Percentiles rank a stretch among this genome's conserved stretches.
Conservation (phyloP, 768 basidiomycete species). For the Suillus variegatus region DNA sequence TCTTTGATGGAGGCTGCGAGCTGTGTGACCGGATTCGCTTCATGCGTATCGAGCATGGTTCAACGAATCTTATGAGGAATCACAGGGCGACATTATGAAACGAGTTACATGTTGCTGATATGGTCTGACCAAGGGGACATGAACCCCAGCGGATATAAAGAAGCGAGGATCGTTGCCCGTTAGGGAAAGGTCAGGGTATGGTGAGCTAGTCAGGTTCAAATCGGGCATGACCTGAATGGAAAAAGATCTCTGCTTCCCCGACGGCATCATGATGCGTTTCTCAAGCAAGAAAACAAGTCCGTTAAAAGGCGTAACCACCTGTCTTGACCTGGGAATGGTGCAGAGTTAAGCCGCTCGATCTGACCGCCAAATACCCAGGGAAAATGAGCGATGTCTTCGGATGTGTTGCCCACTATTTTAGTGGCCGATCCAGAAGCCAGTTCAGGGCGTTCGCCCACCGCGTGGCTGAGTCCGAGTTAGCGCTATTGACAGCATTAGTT, state of each 20-base stretch:
- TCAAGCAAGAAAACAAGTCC: background rate
- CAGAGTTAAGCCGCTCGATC: background rate
- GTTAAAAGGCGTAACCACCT: background rate
- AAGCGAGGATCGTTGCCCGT: slow-evolving; percentile 26
- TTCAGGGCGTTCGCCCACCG: background rate
- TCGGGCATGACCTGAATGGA: background rate
- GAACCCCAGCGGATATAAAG: slow-evolving; percentile 33
- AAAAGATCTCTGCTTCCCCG: background rate
- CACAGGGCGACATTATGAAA: too few relatives aligned
- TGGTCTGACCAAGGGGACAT: slow-evolving; percentile 13
- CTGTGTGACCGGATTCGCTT: background rate
- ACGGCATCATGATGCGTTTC: background rate
- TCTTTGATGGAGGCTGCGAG: background rate
- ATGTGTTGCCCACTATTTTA: background rate
- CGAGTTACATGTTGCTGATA: background rate
- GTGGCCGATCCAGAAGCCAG: background rate
- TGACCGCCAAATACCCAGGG: background rate
- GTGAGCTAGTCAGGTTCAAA: background rate
- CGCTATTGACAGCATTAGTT: background rate
- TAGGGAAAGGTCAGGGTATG: slow-evolving; percentile 4
- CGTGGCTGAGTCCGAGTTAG: background rate
- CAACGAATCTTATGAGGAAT: background rate
- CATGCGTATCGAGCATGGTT: background rate
- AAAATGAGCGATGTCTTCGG: background rate
- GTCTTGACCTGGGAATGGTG: background rate